Conservation (phyloP, 2,329 filamentous ascomycete genomes). For the Penicillium griseofulvum region DNA sequence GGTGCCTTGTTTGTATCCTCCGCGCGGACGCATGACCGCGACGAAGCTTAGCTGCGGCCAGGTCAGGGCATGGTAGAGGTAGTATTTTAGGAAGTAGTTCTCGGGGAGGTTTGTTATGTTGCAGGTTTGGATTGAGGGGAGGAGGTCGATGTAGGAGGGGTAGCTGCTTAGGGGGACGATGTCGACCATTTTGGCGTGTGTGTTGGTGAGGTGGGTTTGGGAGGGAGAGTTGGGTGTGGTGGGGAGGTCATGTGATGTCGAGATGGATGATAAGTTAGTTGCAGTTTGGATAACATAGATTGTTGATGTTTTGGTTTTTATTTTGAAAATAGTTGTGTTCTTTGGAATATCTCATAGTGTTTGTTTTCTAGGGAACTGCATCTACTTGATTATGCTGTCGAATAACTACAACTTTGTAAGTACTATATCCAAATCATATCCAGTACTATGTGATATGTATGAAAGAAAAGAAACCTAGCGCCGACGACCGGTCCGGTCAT, state of each 20-base stretch:
- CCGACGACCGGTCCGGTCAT: slow-evolving; percentile 8
- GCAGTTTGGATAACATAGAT: too few species aligned
- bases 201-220: neutral
- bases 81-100: slow-evolving; percentile 99
- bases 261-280: too few species aligned
- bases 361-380: neutral
- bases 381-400: neutral
- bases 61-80: slow-evolving; percentile 96
- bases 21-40: slow-evolving; percentile 82
- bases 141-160: slow-evolving; percentile 71
- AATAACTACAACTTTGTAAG: neutral
- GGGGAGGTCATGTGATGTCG: slow-evolving; percentile 10
- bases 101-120: slow-evolving; percentile 99
- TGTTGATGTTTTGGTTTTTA: too few species aligned
- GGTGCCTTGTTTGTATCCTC: slow-evolving; percentile 66
- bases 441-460: neutral
- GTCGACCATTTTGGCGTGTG: slow-evolving; percentile 45
- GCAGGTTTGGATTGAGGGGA: slow-evolving; percentile 87
- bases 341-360: too few species aligned
- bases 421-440: neutral
- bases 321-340: too few species aligned
- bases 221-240: neutral
- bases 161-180: slow-evolving; percentile 48
- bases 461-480: slow-evolving; percentile 1
- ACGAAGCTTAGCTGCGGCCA: slow-evolving; percentile 98